Evolutionary conservation across 352 stramenopile species (phyloP).

Genomic region (Phytophthora quininea): DNA sequence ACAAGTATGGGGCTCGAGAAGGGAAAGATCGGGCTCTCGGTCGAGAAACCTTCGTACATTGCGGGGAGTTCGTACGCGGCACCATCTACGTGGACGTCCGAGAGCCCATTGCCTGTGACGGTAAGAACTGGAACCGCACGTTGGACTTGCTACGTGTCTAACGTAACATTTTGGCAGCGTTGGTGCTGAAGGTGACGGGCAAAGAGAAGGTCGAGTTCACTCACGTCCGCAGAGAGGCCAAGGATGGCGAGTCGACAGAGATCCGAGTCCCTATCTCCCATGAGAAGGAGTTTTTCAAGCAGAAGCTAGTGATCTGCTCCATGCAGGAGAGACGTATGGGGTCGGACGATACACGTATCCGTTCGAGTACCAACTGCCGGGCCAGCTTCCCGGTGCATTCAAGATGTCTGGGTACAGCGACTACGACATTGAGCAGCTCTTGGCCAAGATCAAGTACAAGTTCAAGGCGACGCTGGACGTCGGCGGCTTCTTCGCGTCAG

Average conservation of each 20-base stretch:
- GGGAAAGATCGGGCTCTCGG: conserved; percentile 58
- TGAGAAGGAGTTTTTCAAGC: conserved; percentile 72
- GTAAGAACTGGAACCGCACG: conserved; percentile 26
- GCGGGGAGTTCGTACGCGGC: conserved; percentile 60
- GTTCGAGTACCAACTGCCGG: conserved; percentile 70
- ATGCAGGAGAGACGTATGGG: conserved; percentile 37
- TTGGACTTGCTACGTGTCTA: background rate
- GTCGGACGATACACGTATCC: conserved; percentile 64
- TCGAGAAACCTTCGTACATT: conserved; percentile 68
- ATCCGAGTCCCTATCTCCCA: conserved; percentile 35
- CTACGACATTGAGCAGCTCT: conserved; percentile 45
- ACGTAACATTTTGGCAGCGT: conserved; percentile 29
- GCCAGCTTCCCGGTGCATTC: conserved; percentile 59
- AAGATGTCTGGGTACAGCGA: conserved; percentile 54
- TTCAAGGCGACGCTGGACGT: conserved; percentile 77
- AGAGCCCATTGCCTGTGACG: conserved; percentile 66
- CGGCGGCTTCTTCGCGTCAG: conserved; percentile 58
- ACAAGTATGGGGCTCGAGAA: conserved; percentile 58
- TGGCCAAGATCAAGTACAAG: conserved; percentile 79
- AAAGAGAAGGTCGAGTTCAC: conserved; percentile 74
- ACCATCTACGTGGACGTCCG: conserved; percentile 60
- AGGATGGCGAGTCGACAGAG: conserved; percentile 34
- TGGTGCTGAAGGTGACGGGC: conserved; percentile 66
- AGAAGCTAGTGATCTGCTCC: conserved; percentile 67
- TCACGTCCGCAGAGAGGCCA: conserved; percentile 33